phyloP scores from a whole-genome alignment of 352 stramenopile genomes.

The Phytophthora tentaculata region DNA sequence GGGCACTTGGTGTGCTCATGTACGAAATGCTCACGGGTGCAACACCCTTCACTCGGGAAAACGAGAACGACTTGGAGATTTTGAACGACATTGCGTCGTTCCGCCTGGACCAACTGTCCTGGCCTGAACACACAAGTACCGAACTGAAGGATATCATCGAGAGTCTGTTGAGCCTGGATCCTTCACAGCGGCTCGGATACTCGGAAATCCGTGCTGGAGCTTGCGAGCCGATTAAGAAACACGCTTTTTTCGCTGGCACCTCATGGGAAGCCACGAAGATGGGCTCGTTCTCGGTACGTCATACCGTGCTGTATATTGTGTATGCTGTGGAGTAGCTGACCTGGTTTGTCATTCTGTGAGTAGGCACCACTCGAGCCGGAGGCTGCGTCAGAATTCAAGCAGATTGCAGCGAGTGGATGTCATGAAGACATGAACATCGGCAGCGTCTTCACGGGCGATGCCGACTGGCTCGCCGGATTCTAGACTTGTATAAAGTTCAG shows the following conservation, averaged over 20 bases:
- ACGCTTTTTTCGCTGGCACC: conserved; percentile 84
- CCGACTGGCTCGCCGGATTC: conserved; percentile 81
- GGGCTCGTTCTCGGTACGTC: conserved; percentile 78
- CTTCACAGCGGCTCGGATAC: conserved; percentile 63
- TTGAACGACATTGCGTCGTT: conserved; percentile 88
- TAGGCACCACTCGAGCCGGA: conserved; percentile 79
- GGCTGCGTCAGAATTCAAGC: conserved; percentile 74
- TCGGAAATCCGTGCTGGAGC: conserved; percentile 57
- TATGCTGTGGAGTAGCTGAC: not conserved
- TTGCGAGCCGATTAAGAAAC: conserved; percentile 79
- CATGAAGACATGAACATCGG: conserved; percentile 76
- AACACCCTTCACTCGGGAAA: conserved; percentile 89
- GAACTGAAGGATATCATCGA: conserved; percentile 80
- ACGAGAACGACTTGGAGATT: conserved; percentile 88
- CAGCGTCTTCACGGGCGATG: conserved; percentile 69
- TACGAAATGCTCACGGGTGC: conserved; percentile 92
- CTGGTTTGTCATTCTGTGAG: not conserved
- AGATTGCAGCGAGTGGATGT: conserved; percentile 61
- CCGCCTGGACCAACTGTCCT: conserved; percentile 72
- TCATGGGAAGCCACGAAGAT: conserved; percentile 85
- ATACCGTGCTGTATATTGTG: not conserved
- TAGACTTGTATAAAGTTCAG: conserved; percentile 43
- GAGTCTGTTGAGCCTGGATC: conserved; percentile 65
- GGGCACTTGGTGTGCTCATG: conserved; percentile 93
- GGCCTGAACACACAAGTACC: conserved; percentile 67